phyloP scores from a whole-genome alignment of 176 grass and related monocot species.

The Bromus sterilis region DNA sequence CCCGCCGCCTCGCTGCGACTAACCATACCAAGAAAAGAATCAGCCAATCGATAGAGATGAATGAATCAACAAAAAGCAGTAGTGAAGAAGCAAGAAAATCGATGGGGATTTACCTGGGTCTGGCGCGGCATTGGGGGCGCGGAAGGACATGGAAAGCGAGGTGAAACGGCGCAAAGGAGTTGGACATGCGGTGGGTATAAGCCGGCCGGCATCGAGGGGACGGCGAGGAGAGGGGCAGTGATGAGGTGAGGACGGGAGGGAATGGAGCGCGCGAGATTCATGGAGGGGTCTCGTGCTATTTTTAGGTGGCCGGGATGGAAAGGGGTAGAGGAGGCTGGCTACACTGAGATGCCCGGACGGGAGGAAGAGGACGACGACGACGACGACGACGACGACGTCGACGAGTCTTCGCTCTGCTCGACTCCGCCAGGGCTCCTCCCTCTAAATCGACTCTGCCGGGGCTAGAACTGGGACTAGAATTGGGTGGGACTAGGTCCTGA shows the following conservation, averaged over 20 bases:
- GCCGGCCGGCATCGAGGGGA: not conserved
- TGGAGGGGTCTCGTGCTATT: constrained; percentile 14
- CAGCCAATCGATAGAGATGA: not conserved
- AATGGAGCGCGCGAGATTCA: constrained; percentile 18
- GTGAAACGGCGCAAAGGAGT: constrained; percentile 14
- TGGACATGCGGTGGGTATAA: constrained; percentile 23
- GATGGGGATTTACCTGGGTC: constrained; percentile 18
- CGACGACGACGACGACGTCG: not conserved
- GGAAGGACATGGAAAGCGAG: constrained; percentile 29
- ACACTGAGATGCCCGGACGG: not conserved
- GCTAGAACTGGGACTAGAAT: too few relatives aligned
- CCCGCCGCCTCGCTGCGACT: constrained; percentile 37
- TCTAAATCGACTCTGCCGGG: too few relatives aligned
- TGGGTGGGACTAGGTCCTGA: too few relatives aligned
- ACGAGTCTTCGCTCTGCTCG: too few relatives aligned
- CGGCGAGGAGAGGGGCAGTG: not conserved
- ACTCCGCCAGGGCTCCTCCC: too few relatives aligned
- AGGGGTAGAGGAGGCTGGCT: not conserved
- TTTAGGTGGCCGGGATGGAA: constrained; percentile 5
- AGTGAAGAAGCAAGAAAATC: not conserved
- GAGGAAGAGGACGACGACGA: not conserved
- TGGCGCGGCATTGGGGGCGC: constrained; percentile 14
- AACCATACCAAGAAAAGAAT: not conserved
- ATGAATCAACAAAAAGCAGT: not conserved
- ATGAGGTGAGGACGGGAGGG: constrained; percentile 32